Conservation (phyloP, 78 protist genomes). For the Anaeramoeba ignava region DNA sequence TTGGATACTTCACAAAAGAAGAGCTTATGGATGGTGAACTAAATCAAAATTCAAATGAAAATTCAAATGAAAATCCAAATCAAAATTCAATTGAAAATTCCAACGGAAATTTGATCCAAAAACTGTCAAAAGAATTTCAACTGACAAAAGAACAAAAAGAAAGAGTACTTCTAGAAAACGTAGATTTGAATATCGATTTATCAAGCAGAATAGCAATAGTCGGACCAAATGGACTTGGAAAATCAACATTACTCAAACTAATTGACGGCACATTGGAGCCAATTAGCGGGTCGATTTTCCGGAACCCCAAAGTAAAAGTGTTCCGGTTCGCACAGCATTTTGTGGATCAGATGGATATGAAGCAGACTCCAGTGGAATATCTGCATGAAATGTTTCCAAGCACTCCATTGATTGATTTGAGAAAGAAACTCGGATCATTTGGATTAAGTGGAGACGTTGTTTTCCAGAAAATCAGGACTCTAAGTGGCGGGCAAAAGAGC, state of each 20-base stretch:
- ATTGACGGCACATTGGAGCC: background rate
- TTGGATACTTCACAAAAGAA: background rate
- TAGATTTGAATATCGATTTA: background rate
- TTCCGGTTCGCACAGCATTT: constrained; percentile 61
- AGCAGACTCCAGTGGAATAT: constrained; percentile 49
- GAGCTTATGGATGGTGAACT: background rate
- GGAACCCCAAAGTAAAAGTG: background rate
- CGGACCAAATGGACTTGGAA: background rate
- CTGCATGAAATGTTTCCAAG: background rate
- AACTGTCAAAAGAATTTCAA: no score
- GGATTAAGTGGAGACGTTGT: constrained; percentile 60
- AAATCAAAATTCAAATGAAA: no score
- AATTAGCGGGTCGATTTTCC: background rate
- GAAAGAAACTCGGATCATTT: constrained; percentile 46
- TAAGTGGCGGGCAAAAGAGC: constrained; percentile 86
- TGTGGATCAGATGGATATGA: constrained; percentile 63
- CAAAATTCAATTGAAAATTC: no score
- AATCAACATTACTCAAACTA: background rate
- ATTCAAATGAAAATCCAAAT: no score
- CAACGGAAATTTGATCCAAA: no score
- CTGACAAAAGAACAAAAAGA: no score
- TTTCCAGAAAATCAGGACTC: constrained; percentile 43
- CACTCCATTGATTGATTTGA: constrained; percentile 25
- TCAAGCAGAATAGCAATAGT: background rate
- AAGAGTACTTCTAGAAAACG: no score